Percentiles rank a stretch among this genome's conserved stretches.
Evolutionary conservation across 495 filamentous ascomycete species (phyloP).

Genomic region (Aspergillus cavernicola): DNA sequence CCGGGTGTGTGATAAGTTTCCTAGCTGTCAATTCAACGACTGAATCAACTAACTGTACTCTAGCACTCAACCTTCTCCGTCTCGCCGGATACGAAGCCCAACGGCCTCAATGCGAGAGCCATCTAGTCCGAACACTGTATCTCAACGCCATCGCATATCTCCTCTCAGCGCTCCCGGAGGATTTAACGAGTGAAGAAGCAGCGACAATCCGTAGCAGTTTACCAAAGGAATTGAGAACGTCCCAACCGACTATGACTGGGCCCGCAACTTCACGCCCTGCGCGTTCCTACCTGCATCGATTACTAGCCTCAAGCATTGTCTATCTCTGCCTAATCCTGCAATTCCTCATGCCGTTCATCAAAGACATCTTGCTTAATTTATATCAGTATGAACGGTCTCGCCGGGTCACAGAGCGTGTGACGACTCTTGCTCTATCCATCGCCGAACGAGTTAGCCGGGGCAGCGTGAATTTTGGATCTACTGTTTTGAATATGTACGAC

Average conservation of each 20-base stretch:
- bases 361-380: constrained; percentile 44
- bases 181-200: constrained; percentile 46
- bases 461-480: constrained; percentile 45
- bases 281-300: constrained; percentile 53
- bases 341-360: constrained; percentile 56
- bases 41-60: constrained; percentile 1
- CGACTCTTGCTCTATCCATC: constrained; percentile 45
- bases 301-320: constrained; percentile 53
- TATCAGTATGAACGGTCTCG: constrained; percentile 64
- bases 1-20: constrained; percentile 28
- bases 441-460: constrained; percentile 52
- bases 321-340: constrained; percentile 54
- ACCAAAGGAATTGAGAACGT: constrained; percentile 23
- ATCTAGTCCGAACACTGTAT: constrained; percentile 62
- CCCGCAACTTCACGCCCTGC: background rate
- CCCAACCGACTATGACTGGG: background rate
- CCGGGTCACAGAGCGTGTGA: constrained; percentile 52
- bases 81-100: constrained; percentile 40
- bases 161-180: constrained; percentile 58
- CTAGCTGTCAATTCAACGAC: background rate
- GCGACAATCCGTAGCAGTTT: constrained; percentile 27
- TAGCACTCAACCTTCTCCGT: constrained; percentile 39
- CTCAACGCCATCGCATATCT: constrained; percentile 64
- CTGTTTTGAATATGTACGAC: constrained; percentile 51
- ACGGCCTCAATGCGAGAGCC: constrained; percentile 31